A percentile compares a stretch with the other conserved stretches of the same genome.
phyloP scores from a whole-genome alignment of 805 yeast species.

The Sugiyamaella floridensis region DNA sequence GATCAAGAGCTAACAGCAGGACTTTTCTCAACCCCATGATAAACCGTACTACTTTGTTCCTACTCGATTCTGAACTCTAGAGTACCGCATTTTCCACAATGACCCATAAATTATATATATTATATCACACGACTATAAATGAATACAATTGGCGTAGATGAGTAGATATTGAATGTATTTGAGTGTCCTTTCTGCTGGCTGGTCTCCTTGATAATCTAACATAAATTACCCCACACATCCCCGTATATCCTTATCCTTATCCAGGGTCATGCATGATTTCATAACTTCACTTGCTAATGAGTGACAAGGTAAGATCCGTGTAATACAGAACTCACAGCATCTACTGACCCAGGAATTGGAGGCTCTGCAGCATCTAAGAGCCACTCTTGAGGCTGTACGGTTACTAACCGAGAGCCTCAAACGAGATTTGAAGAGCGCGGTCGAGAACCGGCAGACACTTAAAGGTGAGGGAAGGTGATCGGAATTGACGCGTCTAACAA shows the following conservation, averaged over 20 bases:
- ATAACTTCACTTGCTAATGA: neutral
- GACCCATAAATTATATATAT: neutral
- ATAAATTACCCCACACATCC: too few relatives aligned
- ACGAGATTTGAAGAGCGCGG: conserved; percentile 13
- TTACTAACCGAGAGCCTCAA: conserved; percentile 13
- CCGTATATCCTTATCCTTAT: too few relatives aligned
- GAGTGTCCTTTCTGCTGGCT: too few relatives aligned
- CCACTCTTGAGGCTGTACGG: conserved; percentile 19
- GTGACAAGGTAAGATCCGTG: neutral
- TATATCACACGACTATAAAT: too few relatives aligned
- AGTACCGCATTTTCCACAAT: neutral
- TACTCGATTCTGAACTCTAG: conserved; percentile 4
- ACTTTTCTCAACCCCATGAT: conserved; percentile 56
- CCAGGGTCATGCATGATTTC: too few relatives aligned
- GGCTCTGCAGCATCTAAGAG: conserved; percentile 13
- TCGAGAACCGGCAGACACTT: conserved; percentile 13
- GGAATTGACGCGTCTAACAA: neutral
- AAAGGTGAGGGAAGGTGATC: conserved; percentile 10
- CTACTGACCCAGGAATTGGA: conserved; percentile 6
- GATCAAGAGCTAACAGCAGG: conserved; percentile 5
- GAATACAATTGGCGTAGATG: too few relatives aligned
- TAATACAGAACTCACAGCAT: too few relatives aligned
- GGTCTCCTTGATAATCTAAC: too few relatives aligned
- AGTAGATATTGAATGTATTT: too few relatives aligned
- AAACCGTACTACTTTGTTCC: conserved; percentile 68